A percentile compares a stretch with the other conserved stretches of the same genome.
Evolutionary conservation across 352 stramenopile genomes (phyloP).

Genomic region (Globisporangium yorkense): DNA sequence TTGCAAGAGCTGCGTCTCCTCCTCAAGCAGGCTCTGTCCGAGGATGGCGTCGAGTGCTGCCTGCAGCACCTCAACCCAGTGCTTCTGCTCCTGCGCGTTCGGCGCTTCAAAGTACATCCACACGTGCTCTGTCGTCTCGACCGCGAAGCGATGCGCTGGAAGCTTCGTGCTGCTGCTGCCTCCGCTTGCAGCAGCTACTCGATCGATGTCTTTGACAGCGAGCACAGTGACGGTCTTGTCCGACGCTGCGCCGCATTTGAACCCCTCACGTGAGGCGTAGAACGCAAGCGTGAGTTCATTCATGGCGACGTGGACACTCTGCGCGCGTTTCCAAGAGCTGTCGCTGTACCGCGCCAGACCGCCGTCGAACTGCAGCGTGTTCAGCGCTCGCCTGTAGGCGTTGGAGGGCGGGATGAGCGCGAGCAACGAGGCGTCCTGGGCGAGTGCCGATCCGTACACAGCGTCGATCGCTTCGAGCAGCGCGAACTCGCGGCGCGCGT

Average conservation of each 20-base stretch:
- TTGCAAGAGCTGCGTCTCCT: conserved; percentile 18
- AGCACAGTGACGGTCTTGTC: conserved; percentile 9
- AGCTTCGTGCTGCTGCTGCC: conserved; percentile 22
- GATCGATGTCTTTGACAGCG: conserved; percentile 14
- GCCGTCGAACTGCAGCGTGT: conserved; percentile 35
- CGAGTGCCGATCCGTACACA: conserved; percentile 27
- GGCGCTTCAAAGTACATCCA: conserved; percentile 40
- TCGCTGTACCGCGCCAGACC: conserved; percentile 24
- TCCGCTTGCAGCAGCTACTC: conserved; percentile 5
- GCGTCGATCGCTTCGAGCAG: conserved; percentile 44
- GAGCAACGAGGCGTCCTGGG: conserved; percentile 26
- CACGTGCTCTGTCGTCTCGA: conserved; percentile 47
- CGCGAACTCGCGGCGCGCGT: conserved; percentile 34
- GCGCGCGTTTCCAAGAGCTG: conserved; percentile 27
- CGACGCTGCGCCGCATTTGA: conserved; percentile 27
- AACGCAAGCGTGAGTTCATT: conserved; percentile 41
- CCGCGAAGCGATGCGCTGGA: conserved; percentile 26
- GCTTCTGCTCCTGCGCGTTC: conserved; percentile 26
- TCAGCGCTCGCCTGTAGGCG: conserved; percentile 23
- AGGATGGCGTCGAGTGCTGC: conserved; percentile 43
- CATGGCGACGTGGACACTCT: conserved; percentile 41
- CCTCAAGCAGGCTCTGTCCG: conserved; percentile 35
- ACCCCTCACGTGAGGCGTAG: conserved; percentile 52
- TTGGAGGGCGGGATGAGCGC: conserved; percentile 23
- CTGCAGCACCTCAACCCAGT: conserved; percentile 51